Evolutionary conservation across 1,284 basidiomycete genomes (phyloP).

Genomic region (Agroathelia rolfsii): DNA sequence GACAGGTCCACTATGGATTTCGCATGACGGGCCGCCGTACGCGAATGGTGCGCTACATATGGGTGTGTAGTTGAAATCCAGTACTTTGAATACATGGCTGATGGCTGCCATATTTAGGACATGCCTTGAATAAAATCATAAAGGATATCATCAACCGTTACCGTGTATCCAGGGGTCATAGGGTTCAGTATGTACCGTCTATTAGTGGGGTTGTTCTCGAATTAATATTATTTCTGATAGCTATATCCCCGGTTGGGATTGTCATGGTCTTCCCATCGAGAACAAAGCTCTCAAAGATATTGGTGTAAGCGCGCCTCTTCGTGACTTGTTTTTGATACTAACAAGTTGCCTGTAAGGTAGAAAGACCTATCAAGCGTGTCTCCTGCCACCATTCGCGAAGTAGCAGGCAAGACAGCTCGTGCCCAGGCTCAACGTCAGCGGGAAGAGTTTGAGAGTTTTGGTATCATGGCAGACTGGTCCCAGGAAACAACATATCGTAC

Average conservation of each 20-base stretch:
- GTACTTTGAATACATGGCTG: slow-evolving; percentile 1
- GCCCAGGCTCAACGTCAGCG: slow-evolving; percentile 74
- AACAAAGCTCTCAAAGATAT: slow-evolving; percentile 79
- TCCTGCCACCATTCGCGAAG: slow-evolving; percentile 56
- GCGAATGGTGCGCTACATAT: slow-evolving; percentile 96
- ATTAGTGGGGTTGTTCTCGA: background rate
- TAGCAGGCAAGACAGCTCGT: slow-evolving; percentile 68
- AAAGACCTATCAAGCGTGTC: slow-evolving; percentile 46
- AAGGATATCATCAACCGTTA: slow-evolving; percentile 96
- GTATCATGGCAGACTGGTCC: slow-evolving; percentile 91
- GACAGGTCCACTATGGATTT: slow-evolving; percentile 63
- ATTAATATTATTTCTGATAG: slow-evolving; percentile 29
- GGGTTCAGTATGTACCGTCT: slow-evolving; percentile 62
- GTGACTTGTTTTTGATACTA: slow-evolving; percentile 3
- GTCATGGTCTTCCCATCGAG: slow-evolving; percentile 95
- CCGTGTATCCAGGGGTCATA: slow-evolving; percentile 69
- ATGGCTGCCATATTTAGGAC: slow-evolving; percentile 47
- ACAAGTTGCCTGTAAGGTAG: slow-evolving; percentile 18
- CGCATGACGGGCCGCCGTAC: slow-evolving; percentile 97
- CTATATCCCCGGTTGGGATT: slow-evolving; percentile 96
- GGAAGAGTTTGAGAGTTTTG: slow-evolving; percentile 74
- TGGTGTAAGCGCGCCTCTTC: slow-evolving; percentile 34
- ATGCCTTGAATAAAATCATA: slow-evolving; percentile 93
- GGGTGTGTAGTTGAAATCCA: slow-evolving; percentile 43
- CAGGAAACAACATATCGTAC: slow-evolving; percentile 77